Conservation (phyloP, 108 stramenopile genomes). For the Nitzschia sp. region DNA sequence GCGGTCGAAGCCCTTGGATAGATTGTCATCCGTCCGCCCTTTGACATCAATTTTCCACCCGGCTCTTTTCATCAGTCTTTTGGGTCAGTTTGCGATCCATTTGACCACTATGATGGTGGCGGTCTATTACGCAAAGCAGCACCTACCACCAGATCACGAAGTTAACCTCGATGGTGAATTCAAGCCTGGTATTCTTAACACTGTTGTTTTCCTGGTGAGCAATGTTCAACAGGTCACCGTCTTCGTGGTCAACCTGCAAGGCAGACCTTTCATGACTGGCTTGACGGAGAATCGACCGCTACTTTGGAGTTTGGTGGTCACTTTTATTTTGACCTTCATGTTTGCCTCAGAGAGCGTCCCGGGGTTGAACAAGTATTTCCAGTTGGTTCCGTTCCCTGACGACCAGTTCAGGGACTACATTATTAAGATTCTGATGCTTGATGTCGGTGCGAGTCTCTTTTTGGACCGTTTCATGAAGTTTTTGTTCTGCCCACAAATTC, state of each 20-base stretch:
- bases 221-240: slow-evolving; percentile 97
- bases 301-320: slow-evolving; percentile 89
- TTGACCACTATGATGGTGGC: slow-evolving; percentile 87
- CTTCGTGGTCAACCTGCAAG: slow-evolving; percentile 98
- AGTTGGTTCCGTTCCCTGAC: slow-evolving; percentile 96
- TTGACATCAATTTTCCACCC: slow-evolving; percentile 96
- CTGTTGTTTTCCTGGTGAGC: slow-evolving; percentile 94
- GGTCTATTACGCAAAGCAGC: slow-evolving; percentile 71
- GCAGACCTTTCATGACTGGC: slow-evolving; percentile 98
- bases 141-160: slow-evolving; percentile 79
- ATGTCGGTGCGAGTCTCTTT: slow-evolving; percentile 80
- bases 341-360: slow-evolving; percentile 89
- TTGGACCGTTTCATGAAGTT: slow-evolving; percentile 94
- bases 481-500: slow-evolving; percentile 88
- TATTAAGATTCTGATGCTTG: slow-evolving; percentile 72
- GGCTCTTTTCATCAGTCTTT: slow-evolving; percentile 87
- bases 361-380: slow-evolving; percentile 95
- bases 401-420: slow-evolving; percentile 89
- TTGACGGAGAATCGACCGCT: slow-evolving; percentile 93
- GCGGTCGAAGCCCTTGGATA: slow-evolving; percentile 90
- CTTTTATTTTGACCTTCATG: slow-evolving; percentile 88
- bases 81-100: slow-evolving; percentile 94
- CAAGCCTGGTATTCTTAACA: slow-evolving; percentile 90
- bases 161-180: slow-evolving; percentile 91
- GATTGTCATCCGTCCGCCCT: slow-evolving; percentile 90